These are phyloP conservation scores for Trifolium pratense DNA, from an alignment of 306 rosid species.

Conservation along the genomic window DNA sequence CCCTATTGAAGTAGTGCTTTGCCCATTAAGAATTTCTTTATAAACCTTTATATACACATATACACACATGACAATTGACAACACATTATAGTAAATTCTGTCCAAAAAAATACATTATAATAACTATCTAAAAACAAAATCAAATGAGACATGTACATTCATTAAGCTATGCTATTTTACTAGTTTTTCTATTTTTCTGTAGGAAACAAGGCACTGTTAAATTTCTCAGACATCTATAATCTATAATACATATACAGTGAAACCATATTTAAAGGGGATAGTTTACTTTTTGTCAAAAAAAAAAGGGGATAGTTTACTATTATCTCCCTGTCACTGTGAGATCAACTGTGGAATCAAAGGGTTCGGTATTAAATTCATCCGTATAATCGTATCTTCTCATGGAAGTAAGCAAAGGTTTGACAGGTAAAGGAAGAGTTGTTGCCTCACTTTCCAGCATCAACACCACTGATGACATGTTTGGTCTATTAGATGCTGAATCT, in stretches of 20 bases:
- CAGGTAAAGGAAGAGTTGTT: constrained; percentile 63
- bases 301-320: background rate
- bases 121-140: background rate
- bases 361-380: constrained; percentile 50
- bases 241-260: background rate
- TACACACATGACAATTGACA: background rate
- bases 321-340: constrained; percentile 76
- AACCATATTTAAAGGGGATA: background rate
- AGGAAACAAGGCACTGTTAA: background rate
- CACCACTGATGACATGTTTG: constrained; percentile 76
- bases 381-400: constrained; percentile 55
- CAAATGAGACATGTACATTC: background rate
- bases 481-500: constrained; percentile 75
- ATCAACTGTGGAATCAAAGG: constrained; percentile 55
- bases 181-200: background rate
- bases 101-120: background rate
- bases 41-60: background rate
- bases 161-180: background rate
- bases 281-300: too few species aligned
- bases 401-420: constrained; percentile 71
- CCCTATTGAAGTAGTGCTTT: too few species aligned
- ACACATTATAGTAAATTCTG: background rate
- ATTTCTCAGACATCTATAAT: background rate
- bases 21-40: too few species aligned
- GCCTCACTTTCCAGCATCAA: constrained; percentile 84